A percentile compares a stretch with the other conserved stretches of the same genome.
Evolutionary conservation across 768 basidiomycete species (phyloP).

Genomic region (Naganishia vishniacii): DNA sequence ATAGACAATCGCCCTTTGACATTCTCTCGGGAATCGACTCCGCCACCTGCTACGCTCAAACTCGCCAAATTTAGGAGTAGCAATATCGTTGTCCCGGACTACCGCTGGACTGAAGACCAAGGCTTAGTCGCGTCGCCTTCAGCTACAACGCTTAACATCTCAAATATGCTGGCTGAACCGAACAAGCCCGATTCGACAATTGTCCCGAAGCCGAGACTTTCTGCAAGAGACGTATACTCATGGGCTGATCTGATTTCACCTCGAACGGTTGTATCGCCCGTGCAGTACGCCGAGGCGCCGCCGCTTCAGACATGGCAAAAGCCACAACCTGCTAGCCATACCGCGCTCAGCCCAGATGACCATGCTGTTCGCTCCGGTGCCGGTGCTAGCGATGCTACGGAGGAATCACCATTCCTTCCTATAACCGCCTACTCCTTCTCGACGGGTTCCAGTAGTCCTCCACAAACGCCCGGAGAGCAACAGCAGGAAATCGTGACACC

Average conservation of each 20-base stretch:
- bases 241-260: constrained; percentile 15
- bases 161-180: constrained; percentile 22
- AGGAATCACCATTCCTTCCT: constrained; percentile 17
- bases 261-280: constrained; percentile 21
- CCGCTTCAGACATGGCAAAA: constrained; percentile 36
- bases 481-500: constrained; percentile 4
- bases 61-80: constrained; percentile 14
- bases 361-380: not conserved
- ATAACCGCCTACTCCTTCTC: constrained; percentile 29
- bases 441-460: constrained; percentile 21
- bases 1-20: constrained; percentile 14
- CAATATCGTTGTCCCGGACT: constrained; percentile 26
- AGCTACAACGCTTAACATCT: constrained; percentile 28
- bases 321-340: constrained; percentile 29
- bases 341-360: not conserved
- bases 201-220: not conserved
- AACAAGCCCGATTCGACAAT: constrained; percentile 29
- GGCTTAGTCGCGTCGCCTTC: constrained; percentile 28
- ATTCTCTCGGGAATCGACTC: not conserved
- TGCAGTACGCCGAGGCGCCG: constrained; percentile 21
- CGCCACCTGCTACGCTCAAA: not conserved
- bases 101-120: constrained; percentile 25
- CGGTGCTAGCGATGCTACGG: not conserved
- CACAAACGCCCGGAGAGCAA: constrained; percentile 18
- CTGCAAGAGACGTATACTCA: not conserved